phyloP scores from a whole-genome alignment of 2,329 filamentous ascomycete genomes.

The Arthrobotrys pseudoclavata region DNA sequence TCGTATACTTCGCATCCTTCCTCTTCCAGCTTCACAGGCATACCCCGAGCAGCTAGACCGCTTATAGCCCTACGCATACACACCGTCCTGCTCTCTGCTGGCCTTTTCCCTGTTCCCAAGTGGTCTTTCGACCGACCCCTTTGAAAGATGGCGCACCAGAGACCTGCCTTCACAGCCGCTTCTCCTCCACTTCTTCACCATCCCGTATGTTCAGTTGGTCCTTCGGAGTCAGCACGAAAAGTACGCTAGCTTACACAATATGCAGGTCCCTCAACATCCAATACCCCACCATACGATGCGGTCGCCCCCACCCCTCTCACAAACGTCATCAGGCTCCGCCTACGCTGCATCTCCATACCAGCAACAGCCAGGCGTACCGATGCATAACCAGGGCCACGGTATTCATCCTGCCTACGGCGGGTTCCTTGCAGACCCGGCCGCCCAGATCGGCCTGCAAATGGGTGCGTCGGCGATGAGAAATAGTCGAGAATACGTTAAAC shows the following conservation, averaged over 20 bases:
- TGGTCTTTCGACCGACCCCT: conserved; percentile 13
- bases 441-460: conserved; percentile 94
- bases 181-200: conserved; percentile 63
- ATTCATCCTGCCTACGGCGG: conserved; percentile 80
- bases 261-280: conserved; percentile 83
- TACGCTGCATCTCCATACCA: conserved; percentile 71
- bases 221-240: neutral
- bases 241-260: conserved; percentile 70
- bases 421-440: conserved; percentile 95
- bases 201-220: conserved; percentile 53
- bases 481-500: conserved; percentile 93
- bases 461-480: conserved; percentile 92
- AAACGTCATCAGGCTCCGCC: conserved; percentile 72
- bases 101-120: conserved; percentile 4
- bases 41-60: conserved; percentile 20
- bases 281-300: conserved; percentile 98
- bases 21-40: conserved; percentile 27
- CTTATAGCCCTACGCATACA: conserved; percentile 18
- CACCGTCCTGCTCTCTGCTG: conserved; percentile 8
- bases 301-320: conserved; percentile 79
- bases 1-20: conserved; percentile 7
- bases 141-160: conserved; percentile 60
- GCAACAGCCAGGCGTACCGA: conserved; percentile 74
- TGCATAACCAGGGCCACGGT: conserved; percentile 69
- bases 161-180: conserved; percentile 61